phyloP scores from a whole-genome alignment of 2,329 filamentous ascomycete species.

The Botrytis medusae region DNA sequence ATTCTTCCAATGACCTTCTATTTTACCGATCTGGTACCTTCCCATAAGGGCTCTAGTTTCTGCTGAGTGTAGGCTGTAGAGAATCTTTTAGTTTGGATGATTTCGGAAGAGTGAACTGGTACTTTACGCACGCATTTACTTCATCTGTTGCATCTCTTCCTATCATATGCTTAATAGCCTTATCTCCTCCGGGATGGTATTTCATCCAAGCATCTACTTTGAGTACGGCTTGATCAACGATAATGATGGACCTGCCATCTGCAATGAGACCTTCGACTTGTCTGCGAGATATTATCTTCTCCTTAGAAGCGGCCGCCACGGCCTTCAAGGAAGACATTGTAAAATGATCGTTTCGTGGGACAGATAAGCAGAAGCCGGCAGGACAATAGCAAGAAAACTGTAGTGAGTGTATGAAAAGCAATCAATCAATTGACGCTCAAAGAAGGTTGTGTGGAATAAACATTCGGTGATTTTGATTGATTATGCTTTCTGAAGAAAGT shows the following conservation, averaged over 20 bases:
- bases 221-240: slow-evolving; percentile 77
- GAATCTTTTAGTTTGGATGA: slow-evolving; percentile 9
- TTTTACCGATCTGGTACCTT: slow-evolving; percentile 76
- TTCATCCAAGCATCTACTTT: slow-evolving; percentile 86
- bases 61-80: slow-evolving; percentile 71
- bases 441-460: background rate
- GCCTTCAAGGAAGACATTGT: slow-evolving; percentile 22
- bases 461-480: background rate
- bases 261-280: slow-evolving; percentile 83
- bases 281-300: slow-evolving; percentile 53
- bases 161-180: slow-evolving; percentile 89
- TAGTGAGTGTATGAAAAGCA: background rate
- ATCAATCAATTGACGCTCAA: slow-evolving; percentile 8
- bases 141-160: slow-evolving; percentile 93
- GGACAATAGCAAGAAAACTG: background rate
- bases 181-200: slow-evolving; percentile 90
- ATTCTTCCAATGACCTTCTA: slow-evolving; percentile 81
- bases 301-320: slow-evolving; percentile 15
- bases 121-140: slow-evolving; percentile 71
- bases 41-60: slow-evolving; percentile 76
- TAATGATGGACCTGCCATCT: slow-evolving; percentile 74
- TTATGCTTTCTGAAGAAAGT: slow-evolving; percentile 4
- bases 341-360: background rate
- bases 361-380: background rate
- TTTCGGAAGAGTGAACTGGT: background rate